phyloP scores from a whole-genome alignment of 1,284 basidiomycete genomes.

The Schizophyllum amplum region DNA sequence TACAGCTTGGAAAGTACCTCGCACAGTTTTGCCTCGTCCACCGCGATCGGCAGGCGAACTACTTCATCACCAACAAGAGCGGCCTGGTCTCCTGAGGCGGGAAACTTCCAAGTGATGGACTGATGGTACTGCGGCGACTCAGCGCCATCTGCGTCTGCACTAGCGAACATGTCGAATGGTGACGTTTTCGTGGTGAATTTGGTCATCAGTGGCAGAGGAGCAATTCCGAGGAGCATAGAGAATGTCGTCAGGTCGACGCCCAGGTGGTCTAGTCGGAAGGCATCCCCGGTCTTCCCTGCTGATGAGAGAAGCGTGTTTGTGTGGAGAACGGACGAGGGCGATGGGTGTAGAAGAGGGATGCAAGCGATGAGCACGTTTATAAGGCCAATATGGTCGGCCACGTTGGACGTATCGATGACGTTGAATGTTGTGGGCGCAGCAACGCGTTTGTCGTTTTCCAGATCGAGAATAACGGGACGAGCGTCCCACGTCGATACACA shows the following conservation, averaged over 20 bases:
- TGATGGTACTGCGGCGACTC: slow-evolving; percentile 30
- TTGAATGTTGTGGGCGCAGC: slow-evolving; percentile 27
- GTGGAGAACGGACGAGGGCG: slow-evolving; percentile 24
- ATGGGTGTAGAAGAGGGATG: slow-evolving; percentile 23
- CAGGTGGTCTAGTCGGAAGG: slow-evolving; percentile 25
- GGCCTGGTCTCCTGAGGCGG: slow-evolving; percentile 19
- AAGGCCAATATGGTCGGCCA: slow-evolving; percentile 33
- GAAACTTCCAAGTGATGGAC: slow-evolving; percentile 33
- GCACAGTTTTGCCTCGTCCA: slow-evolving; percentile 28
- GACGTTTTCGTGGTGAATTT: slow-evolving; percentile 12
- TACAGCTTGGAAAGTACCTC: slow-evolving; percentile 34
- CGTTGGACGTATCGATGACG: slow-evolving; percentile 38
- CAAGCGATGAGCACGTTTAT: slow-evolving; percentile 33
- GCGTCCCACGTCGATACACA: neutral
- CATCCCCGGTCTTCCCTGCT: slow-evolving; percentile 17
- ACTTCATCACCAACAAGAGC: neutral
- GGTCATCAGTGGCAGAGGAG: slow-evolving; percentile 39
- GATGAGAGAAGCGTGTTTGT: slow-evolving; percentile 29
- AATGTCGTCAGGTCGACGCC: slow-evolving; percentile 30
- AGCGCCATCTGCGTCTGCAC: neutral
- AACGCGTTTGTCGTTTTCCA: slow-evolving; percentile 22
- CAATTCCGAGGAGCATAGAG: slow-evolving; percentile 32
- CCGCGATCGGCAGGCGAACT: slow-evolving; percentile 9
- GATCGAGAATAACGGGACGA: slow-evolving; percentile 18
- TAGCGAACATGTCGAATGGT: neutral